phyloP scores from a whole-genome alignment of 2,329 filamentous ascomycete species.

The Pseudogymnoascus sp. region DNA sequence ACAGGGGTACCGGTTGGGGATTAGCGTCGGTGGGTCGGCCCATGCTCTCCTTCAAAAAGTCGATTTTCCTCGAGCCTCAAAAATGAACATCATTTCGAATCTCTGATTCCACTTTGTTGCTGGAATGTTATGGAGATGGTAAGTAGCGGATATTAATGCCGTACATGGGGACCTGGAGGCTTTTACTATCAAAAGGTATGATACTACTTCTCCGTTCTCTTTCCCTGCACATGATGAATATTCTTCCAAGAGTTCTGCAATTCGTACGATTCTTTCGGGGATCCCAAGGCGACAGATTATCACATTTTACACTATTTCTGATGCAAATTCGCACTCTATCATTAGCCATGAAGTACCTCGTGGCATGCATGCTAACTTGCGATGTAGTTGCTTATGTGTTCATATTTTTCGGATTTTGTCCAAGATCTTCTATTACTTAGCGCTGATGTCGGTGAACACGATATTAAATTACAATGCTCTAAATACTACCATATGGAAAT shows the following conservation, averaged over 20 bases:
- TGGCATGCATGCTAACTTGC: constrained; percentile 2
- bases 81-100: neutral
- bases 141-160: constrained; percentile 2
- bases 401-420: neutral
- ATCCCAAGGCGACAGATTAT: constrained; percentile 23
- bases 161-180: neutral
- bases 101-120: neutral
- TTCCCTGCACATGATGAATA: constrained; percentile 22
- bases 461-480: neutral
- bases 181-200: neutral
- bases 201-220: neutral
- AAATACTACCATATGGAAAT: neutral
- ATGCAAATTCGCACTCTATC: constrained; percentile 11
- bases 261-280: constrained; percentile 22
- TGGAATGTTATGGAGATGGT: neutral
- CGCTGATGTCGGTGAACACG: neutral
- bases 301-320: constrained; percentile 27
- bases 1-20: constrained; percentile 3
- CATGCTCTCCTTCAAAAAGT: constrained; percentile 6
- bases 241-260: constrained; percentile 27
- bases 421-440: neutral
- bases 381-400: neutral
- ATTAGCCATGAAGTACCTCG: neutral
- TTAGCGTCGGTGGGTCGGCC: constrained; percentile 4
- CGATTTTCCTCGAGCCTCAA: constrained; percentile 7